Evolutionary conservation across 306 rosid species (phyloP).

Genomic region (Lupinus albus): DNA sequence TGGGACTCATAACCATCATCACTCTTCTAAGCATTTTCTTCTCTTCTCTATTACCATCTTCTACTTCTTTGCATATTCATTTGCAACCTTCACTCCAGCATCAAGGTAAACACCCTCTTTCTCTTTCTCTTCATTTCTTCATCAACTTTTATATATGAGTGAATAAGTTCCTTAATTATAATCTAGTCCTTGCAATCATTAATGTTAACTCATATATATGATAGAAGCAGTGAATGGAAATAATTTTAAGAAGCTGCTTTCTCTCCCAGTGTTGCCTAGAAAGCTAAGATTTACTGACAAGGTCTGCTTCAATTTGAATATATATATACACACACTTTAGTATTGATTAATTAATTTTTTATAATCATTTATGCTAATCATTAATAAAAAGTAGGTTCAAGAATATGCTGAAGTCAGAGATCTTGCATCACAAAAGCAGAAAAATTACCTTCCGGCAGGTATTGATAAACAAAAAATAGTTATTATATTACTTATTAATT

Average conservation of each 20-base stretch:
- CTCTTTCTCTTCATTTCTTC: too few relatives aligned
- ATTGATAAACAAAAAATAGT: constrained; percentile 12
- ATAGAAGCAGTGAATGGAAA: constrained; percentile 37
- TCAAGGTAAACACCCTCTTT: constrained; percentile 44
- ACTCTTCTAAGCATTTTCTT: constrained; percentile 41
- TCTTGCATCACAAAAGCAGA: constrained; percentile 36
- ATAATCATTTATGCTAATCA: background rate
- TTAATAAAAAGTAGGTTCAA: constrained; percentile 41
- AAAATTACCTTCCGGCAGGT: constrained; percentile 46
- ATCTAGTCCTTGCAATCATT: background rate
- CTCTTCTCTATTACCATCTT: constrained; percentile 46
- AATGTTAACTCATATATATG: background rate
- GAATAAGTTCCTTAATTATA: background rate
- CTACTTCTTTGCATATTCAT: constrained; percentile 50
- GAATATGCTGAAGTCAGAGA: constrained; percentile 39
- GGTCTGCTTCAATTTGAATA: constrained; percentile 42
- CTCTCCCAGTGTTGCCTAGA: constrained; percentile 56
- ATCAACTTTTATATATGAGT: background rate
- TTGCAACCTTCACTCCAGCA: constrained; percentile 36
- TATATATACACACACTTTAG: constrained; percentile 20
- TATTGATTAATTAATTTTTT: background rate
- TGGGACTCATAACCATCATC: constrained; percentile 46
- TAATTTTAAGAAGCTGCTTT: constrained; percentile 21
- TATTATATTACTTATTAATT: background rate
- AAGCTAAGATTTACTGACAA: constrained; percentile 54